A percentile compares a stretch with the other conserved stretches of the same genome.
phyloP scores from a whole-genome alignment of 2,329 filamentous ascomycete species.

The Aspergillus jensenii region DNA sequence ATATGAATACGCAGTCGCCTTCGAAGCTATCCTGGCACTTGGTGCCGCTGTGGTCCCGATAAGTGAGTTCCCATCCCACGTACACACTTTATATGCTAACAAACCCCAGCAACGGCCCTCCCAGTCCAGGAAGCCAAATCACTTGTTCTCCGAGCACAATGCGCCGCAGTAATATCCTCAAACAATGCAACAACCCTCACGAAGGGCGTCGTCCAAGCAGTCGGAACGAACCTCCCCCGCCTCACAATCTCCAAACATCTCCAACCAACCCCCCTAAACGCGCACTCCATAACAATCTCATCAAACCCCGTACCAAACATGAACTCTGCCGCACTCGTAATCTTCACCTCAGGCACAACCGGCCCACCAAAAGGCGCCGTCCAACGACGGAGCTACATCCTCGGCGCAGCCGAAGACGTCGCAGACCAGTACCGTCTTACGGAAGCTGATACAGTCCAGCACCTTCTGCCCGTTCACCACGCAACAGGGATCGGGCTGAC shows the following conservation, averaged over 20 bases:
- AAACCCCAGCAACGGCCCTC: constrained; percentile 20
- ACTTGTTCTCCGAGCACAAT: constrained; percentile 26
- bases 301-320: constrained; percentile 29
- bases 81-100: not conserved
- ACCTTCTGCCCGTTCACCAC: constrained; percentile 50
- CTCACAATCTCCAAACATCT: not conserved
- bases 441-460: constrained; percentile 38
- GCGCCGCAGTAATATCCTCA: constrained; percentile 24
- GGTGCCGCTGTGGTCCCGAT: constrained; percentile 37
- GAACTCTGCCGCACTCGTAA: constrained; percentile 34
- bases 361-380: constrained; percentile 40
- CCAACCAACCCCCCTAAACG: not conserved
- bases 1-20: constrained; percentile 38
- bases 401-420: constrained; percentile 22
- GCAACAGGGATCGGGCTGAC: constrained; percentile 42
- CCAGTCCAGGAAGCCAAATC: constrained; percentile 35
- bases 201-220: not conserved
- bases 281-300: constrained; percentile 25
- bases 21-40: constrained; percentile 33
- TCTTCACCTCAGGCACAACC: constrained; percentile 40
- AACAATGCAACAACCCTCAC: constrained; percentile 13
- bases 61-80: constrained; percentile 18
- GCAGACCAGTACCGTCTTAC: constrained; percentile 39
- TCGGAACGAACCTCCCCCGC: not conserved
- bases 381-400: constrained; percentile 37